Evolutionary conservation across 306 rosid species (phyloP), one percentile per base, ranked within the genome.

Genomic region (Sicyos edulis): DNA sequence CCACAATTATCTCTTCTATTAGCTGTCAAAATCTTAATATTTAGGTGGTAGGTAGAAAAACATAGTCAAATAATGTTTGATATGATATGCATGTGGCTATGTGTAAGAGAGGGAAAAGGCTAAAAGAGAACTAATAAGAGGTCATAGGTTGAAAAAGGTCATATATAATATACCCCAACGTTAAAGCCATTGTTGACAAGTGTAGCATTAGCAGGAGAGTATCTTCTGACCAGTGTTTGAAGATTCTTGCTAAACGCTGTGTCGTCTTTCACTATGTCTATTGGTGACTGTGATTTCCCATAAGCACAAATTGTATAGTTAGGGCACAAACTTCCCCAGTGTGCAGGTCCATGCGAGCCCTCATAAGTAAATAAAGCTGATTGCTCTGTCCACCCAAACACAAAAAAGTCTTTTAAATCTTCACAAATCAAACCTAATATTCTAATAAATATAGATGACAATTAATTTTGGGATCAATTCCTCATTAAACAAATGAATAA

Each of bases 321-420:
- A 54, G 96, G 93, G 70, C 77, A 82, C 74, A 93, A 53, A n/a
- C 68, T 81, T 79, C 95, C 98, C 98, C 98, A 90, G 7, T 77
- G 58, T 9, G 37, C 21, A 15, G 96, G 97, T 6, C 98, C 97
- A 71, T 71, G 61, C 5, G 34, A 1, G 32, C 96, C 97, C 9
- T 17, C 5, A 77, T 93, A 93, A 12, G 86, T 67, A 74, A 93
- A 93, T 54, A 59, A 5, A 50, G 13, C 14, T 3, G 72, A 29
- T 51, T 54, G 51, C 6, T 72, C 75, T 21, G 67, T 54, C 15
- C 52, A 40, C 52, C 53, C 24, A 26, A 26, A 26, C 19, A 55
- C 55, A 19, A 26, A 15, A 12, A 37, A 37, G 42, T 37, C 42
- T 1, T 4, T 37, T 37, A 37, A 37, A 37, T 37, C 7, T 32